phyloP scores from a whole-genome alignment of 441 rosid genomes.

The Erodium texanum region DNA sequence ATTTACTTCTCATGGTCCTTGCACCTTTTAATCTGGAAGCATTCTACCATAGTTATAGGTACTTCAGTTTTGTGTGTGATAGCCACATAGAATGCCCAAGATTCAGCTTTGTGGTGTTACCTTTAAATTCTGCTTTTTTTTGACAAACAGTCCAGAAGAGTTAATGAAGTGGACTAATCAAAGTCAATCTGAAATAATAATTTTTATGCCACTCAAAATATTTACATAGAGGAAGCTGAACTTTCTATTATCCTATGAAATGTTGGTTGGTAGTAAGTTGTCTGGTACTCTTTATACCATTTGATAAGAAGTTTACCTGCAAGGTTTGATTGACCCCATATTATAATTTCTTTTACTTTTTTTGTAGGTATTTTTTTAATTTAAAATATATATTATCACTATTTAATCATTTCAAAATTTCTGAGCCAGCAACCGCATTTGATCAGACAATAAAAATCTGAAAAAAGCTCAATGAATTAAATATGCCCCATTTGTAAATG shows the following conservation, averaged over 20 bases:
- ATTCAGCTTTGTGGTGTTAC: neutral
- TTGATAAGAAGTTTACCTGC: neutral
- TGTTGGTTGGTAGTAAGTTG: neutral
- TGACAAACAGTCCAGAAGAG: neutral
- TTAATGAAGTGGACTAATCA: neutral
- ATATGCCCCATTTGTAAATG: neutral
- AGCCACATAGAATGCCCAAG: neutral
- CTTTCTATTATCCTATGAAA: too few relatives aligned
- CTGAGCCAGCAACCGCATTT: neutral
- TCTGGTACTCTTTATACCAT: neutral
- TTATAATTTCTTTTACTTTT: neutral
- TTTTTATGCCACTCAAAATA: neutral
- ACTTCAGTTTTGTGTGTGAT: neutral
- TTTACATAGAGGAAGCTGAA: neutral
- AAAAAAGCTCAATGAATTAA: neutral
- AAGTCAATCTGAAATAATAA: neutral
- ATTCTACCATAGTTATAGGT: neutral
- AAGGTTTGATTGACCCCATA: neutral
- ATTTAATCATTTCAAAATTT: neutral
- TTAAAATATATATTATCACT: neutral
- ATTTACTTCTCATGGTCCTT: neutral
- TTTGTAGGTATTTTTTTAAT: neutral
- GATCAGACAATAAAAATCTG: neutral
- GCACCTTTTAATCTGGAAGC: neutral
- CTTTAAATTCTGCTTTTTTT: neutral